phyloP scores from a whole-genome alignment of 768 basidiomycete species.

The Serendipita vermifera region DNA sequence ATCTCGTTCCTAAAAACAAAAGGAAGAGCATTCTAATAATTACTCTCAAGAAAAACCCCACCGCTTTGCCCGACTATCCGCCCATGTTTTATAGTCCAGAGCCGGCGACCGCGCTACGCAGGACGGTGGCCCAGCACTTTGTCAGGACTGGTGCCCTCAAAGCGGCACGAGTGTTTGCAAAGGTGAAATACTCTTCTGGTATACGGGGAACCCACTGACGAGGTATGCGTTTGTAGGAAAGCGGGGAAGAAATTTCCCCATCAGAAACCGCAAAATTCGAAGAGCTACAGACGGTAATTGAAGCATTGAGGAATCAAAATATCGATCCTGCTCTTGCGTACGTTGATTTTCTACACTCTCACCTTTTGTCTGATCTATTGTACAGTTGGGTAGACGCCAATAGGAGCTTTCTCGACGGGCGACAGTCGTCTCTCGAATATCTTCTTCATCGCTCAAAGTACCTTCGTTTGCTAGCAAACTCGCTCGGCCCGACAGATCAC shows the following conservation, averaged over 20 bases:
- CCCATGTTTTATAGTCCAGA: slow-evolving; percentile 50
- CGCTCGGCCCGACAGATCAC: slow-evolving; percentile 40
- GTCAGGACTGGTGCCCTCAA: slow-evolving; percentile 72
- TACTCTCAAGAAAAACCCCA: slow-evolving; percentile 34
- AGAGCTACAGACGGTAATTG: slow-evolving; percentile 59
- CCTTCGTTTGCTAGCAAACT: slow-evolving; percentile 57
- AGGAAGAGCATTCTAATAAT: neutral
- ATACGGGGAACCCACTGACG: slow-evolving; percentile 10
- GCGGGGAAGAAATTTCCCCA: slow-evolving; percentile 40
- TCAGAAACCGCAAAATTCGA: slow-evolving; percentile 45
- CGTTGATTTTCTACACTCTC: slow-evolving; percentile 18
- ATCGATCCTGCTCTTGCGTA: slow-evolving; percentile 70
- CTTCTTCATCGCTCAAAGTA: slow-evolving; percentile 84
- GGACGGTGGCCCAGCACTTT: slow-evolving; percentile 62
- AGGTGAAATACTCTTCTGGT: slow-evolving; percentile 30
- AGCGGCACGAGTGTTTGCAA: slow-evolving; percentile 58
- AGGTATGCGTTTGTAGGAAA: slow-evolving; percentile 43
- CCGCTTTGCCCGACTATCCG: slow-evolving; percentile 51
- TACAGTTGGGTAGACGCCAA: slow-evolving; percentile 68
- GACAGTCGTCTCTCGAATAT: slow-evolving; percentile 77
- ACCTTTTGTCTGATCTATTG: slow-evolving; percentile 6
- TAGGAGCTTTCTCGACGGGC: slow-evolving; percentile 47
- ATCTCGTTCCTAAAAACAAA: too few relatives aligned
- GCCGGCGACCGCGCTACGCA: slow-evolving; percentile 50
- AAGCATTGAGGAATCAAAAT: slow-evolving; percentile 49